These are phyloP conservation scores for Elaeis oleifera DNA, from an alignment of 202 grass and related monocot species.

Conservation along the genomic window DNA sequence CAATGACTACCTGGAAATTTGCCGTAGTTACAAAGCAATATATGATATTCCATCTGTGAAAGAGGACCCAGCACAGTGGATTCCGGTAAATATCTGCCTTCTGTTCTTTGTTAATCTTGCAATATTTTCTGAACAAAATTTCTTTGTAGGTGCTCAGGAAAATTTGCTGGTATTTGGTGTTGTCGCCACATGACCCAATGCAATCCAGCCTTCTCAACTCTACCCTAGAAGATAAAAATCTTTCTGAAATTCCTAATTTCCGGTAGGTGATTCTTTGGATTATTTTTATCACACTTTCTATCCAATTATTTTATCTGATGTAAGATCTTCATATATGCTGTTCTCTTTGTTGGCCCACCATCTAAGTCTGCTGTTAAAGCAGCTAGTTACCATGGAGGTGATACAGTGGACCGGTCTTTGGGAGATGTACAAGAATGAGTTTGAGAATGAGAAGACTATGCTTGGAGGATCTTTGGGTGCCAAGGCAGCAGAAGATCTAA, in stretches of 20 bases:
- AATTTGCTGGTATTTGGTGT: conserved; percentile 86
- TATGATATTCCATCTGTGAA: conserved; percentile 92
- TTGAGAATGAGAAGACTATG: conserved; percentile 76
- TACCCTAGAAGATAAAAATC: conserved; percentile 82
- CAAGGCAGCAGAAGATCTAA: conserved; percentile 76
- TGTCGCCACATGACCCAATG: conserved; percentile 81
- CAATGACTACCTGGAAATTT: conserved; percentile 95
- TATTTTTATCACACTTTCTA: background rate
- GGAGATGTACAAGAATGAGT: conserved; percentile 72
- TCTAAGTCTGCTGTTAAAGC: conserved; percentile 68
- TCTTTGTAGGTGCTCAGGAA: conserved; percentile 72
- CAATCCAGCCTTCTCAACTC: conserved; percentile 93
- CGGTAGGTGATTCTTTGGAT: conserved; percentile 25
- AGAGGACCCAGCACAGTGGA: conserved; percentile 76
- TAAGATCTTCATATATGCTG: background rate
- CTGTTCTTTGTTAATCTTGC: background rate
- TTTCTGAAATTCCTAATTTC: conserved; percentile 81
- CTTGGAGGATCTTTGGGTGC: conserved; percentile 62
- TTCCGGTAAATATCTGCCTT: conserved; percentile 39
- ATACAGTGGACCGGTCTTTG: conserved; percentile 82
- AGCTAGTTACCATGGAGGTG: conserved; percentile 93
- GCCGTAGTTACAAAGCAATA: conserved; percentile 79
- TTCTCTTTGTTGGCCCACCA: background rate
- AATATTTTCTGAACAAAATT: background rate
- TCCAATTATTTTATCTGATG: too few relatives aligned